Conservation (phyloP, 1,284 basidiomycete species). For the Vanrija sp. region DNA sequence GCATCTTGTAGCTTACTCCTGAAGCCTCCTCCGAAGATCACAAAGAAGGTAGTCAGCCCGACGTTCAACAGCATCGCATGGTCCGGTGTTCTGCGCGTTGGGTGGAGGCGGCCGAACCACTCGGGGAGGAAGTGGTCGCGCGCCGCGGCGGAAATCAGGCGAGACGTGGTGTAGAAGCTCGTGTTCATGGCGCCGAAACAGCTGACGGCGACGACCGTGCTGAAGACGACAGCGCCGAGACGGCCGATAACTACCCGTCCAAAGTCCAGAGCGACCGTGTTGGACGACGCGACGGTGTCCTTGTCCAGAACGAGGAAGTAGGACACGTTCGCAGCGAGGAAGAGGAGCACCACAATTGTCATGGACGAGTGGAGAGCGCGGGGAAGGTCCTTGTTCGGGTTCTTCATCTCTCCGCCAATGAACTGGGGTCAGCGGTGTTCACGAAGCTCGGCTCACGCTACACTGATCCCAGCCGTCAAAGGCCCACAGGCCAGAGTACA, state of each 20-base stretch:
- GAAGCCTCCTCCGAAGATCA: conserved; percentile 82
- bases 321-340: conserved; percentile 76
- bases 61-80: conserved; percentile 79
- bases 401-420: conserved; percentile 85
- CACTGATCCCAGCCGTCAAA: conserved; percentile 76
- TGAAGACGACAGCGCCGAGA: conserved; percentile 80
- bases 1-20: conserved; percentile 51
- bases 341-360: conserved; percentile 61
- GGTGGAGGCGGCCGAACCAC: conserved; percentile 71
- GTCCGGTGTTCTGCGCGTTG: conserved; percentile 70
- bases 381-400: conserved; percentile 80
- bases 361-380: conserved; percentile 85
- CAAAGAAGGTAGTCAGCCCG: conserved; percentile 66
- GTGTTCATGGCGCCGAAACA: conserved; percentile 91
- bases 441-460: conserved; percentile 36
- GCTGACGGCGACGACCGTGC: conserved; percentile 79
- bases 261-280: conserved; percentile 93
- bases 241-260: conserved; percentile 81
- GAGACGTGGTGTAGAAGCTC: conserved; percentile 72
- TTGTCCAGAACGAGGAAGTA: conserved; percentile 93
- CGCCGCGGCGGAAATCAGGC: conserved; percentile 82
- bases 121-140: conserved; percentile 81
- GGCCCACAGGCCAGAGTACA: conserved; percentile 95
- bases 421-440: conserved; percentile 53
- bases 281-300: conserved; percentile 55